A percentile compares a stretch with the other conserved stretches of the same genome.
Evolutionary conservation across 805 yeast species (phyloP).

Genomic region (Candida chilensis): DNA sequence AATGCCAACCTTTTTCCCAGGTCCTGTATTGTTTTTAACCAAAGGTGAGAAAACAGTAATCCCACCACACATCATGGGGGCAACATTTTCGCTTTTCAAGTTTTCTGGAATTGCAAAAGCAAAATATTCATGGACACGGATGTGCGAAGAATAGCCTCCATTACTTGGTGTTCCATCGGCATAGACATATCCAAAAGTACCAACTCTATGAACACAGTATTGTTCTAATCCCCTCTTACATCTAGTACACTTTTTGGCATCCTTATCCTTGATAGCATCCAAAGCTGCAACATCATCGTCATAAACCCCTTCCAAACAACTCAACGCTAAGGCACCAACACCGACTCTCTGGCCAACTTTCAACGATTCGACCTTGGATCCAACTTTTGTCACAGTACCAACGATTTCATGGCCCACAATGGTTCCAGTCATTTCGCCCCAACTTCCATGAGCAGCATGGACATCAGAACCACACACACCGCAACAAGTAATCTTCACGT

Average conservation of each 20-base stretch:
- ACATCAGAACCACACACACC: constrained; percentile 27
- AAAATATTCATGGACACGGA: constrained; percentile 55
- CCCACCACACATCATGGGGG: constrained; percentile 76
- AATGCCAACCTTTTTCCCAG: constrained; percentile 42
- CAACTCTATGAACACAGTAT: background rate
- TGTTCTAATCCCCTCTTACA: constrained; percentile 12
- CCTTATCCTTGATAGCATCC: too few relatives aligned
- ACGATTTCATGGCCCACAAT: constrained; percentile 39
- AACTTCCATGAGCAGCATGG: constrained; percentile 22
- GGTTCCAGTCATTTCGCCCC: constrained; percentile 18
- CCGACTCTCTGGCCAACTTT: constrained; percentile 43
- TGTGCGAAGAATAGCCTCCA: constrained; percentile 51
- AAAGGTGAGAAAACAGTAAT: constrained; percentile 65
- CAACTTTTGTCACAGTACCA: constrained; percentile 29
- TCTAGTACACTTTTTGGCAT: too few relatives aligned
- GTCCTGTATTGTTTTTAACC: constrained; percentile 32
- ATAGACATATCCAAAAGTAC: constrained; percentile 2
- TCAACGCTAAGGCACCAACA: constrained; percentile 33
- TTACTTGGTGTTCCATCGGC: constrained; percentile 18
- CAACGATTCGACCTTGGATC: constrained; percentile 20
- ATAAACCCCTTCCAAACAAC: constrained; percentile 24
- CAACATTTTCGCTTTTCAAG: constrained; percentile 44
- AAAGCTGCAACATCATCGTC: too few relatives aligned
- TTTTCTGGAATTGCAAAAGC: constrained; percentile 56
- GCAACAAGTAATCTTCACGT: constrained; percentile 13